A percentile compares a stretch with the other conserved stretches of the same genome.
Conservation (phyloP, 2,329 filamentous ascomycete genomes). For the Sporothrix protearum region DNA sequence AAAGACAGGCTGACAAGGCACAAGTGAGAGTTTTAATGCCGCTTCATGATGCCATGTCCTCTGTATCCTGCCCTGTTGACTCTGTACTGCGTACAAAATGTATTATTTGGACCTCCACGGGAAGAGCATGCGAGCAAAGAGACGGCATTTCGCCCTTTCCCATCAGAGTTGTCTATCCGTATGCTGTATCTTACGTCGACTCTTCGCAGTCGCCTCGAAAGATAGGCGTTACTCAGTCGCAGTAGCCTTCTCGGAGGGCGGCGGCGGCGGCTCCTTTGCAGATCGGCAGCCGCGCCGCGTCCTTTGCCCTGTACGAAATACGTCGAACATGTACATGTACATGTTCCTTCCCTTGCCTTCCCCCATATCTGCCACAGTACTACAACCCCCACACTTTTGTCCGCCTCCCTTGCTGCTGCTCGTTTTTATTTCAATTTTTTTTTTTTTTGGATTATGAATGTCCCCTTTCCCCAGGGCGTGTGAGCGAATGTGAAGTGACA, state of each 20-base stretch:
- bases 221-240: not conserved
- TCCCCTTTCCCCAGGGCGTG: not conserved
- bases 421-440: conserved; percentile 1
- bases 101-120: not conserved
- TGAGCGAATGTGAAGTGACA: not conserved
- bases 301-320: conserved; percentile 2
- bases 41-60: not conserved
- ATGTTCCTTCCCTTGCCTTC: not conserved
- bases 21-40: not conserved
- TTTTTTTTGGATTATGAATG: not conserved
- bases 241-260: not conserved
- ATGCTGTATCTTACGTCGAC: not conserved
- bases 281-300: conserved; percentile 18
- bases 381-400: conserved; percentile 19
- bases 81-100: too few relatives aligned
- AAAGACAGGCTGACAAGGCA: not conserved
- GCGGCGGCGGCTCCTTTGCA: too few relatives aligned
- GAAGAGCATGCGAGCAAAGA: not conserved
- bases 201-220: not conserved
- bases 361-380: not conserved
- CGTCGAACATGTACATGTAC: too few relatives aligned
- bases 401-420: conserved; percentile 5
- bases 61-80: not conserved
- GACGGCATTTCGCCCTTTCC: not conserved
- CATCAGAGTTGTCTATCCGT: not conserved